phyloP scores from a whole-genome alignment of 139 green algal species.

The Parachlorella kessleri region DNA sequence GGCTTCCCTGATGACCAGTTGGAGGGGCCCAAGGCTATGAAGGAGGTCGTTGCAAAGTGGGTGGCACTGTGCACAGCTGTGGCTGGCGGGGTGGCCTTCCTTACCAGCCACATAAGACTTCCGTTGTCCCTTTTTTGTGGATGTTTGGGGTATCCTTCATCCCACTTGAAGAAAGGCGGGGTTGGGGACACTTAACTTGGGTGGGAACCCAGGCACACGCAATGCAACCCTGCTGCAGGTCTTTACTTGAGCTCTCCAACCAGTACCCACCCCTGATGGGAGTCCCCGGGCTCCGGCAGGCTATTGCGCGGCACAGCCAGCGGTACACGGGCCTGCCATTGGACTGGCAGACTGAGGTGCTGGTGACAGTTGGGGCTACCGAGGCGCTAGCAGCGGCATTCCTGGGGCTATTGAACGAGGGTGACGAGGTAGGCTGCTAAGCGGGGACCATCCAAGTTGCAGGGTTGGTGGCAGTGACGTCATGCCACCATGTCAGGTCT shows the following conservation, averaged over 20 bases:
- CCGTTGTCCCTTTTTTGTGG: too few species aligned
- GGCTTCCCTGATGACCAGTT: conserved; percentile 69
- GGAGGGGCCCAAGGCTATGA: conserved; percentile 78
- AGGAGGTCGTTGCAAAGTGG: conserved; percentile 37
- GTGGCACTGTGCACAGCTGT: too few species aligned
- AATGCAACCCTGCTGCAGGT: too few species aligned
- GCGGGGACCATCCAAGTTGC: background rate
- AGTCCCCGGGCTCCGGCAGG: conserved; percentile 60
- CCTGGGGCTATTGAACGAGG: conserved; percentile 75
- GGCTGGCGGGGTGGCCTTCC: too few species aligned
- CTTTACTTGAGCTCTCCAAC: conserved; percentile 19
- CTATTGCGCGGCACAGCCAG: background rate
- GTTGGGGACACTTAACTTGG: too few species aligned
- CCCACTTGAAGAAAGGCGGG: too few species aligned
- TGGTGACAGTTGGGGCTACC: conserved; percentile 80
- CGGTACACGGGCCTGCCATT: conserved; percentile 49
- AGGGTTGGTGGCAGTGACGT: background rate
- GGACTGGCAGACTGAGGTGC: conserved; percentile 63
- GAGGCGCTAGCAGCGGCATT: conserved; percentile 79
- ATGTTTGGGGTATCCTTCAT: too few species aligned
- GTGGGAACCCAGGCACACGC: too few species aligned
- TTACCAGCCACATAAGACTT: too few species aligned
- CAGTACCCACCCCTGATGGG: conserved; percentile 73
- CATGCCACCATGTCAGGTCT: background rate
- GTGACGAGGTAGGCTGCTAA: conserved; percentile 69